A percentile compares a stretch with the other conserved stretches of the same genome.
Conservation (phyloP, 148 eudicot species). For the Vaccinium vitisidaea region DNA sequence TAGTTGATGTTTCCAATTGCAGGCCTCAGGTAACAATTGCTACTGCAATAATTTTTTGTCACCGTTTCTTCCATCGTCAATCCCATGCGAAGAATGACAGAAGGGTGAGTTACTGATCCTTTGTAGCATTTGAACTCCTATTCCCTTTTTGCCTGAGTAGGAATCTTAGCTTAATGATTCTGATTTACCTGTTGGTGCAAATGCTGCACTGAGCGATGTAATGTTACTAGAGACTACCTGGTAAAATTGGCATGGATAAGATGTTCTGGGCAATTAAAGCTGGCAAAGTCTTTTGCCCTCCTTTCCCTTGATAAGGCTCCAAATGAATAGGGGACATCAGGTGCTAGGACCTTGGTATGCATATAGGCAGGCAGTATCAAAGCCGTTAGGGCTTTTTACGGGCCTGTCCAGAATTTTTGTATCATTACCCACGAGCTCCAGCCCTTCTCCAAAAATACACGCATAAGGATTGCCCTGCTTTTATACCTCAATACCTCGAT, state of each 20-base stretch:
- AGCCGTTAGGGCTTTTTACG: neutral
- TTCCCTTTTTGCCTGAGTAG: neutral
- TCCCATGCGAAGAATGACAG: slow-evolving; percentile 76
- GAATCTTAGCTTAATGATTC: neutral
- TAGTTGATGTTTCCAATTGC: slow-evolving; percentile 28
- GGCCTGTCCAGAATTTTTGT: too few relatives aligned
- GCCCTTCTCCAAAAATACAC: too few relatives aligned
- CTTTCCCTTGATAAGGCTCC: neutral
- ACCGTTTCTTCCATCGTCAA: slow-evolving; percentile 78
- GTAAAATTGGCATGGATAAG: neutral
- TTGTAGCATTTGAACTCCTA: neutral
- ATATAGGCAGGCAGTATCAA: neutral
- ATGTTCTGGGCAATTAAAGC: neutral
- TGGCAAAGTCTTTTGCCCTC: neutral
- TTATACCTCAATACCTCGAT: too few relatives aligned
- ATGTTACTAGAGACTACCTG: neutral
- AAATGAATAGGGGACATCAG: neutral
- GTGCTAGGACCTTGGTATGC: neutral
- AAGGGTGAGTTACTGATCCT: slow-evolving; percentile 50
- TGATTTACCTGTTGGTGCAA: neutral
- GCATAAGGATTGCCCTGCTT: too few relatives aligned
- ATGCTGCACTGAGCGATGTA: neutral
- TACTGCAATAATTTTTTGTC: slow-evolving; percentile 77
- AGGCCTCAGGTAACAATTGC: slow-evolving; percentile 89
- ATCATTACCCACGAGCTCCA: too few relatives aligned